A percentile compares a stretch with the other conserved stretches of the same genome.
Evolutionary conservation across 495 filamentous ascomycete species (phyloP).

Genomic region (Amorphotheca resinae): DNA sequence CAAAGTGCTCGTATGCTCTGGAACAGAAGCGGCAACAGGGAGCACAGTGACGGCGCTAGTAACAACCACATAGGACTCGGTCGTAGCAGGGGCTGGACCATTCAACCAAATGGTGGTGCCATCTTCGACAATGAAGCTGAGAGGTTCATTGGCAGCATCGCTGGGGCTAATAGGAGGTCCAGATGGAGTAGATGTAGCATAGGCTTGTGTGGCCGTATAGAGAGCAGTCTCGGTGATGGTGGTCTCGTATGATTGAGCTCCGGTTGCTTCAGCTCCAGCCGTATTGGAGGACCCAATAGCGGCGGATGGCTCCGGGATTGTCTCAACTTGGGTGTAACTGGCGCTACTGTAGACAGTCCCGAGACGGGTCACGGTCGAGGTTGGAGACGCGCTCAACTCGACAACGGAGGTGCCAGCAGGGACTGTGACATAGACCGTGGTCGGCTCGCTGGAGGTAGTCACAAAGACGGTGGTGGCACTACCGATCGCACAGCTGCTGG

Average conservation of each 20-base stretch:
- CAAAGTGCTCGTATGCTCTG: constrained; percentile 1
- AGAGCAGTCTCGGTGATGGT: constrained; percentile 3
- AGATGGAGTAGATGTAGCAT: background rate
- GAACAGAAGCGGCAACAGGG: background rate
- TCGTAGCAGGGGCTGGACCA: constrained; percentile 6
- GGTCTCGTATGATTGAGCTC: constrained; percentile 2
- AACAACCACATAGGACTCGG: constrained; percentile 2
- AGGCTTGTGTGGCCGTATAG: background rate
- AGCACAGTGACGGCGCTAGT: constrained; percentile 12
- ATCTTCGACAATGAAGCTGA: constrained; percentile 8
- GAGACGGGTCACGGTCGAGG: constrained; percentile 6
- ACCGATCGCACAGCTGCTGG: background rate
- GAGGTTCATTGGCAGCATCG: background rate
- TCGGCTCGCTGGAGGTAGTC: constrained; percentile 1
- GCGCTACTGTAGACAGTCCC: constrained; percentile 1
- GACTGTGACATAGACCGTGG: constrained; percentile 3
- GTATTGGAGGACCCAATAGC: too few species aligned
- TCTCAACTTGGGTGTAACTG: background rate
- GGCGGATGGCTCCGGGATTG: too few species aligned
- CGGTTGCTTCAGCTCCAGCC: background rate
- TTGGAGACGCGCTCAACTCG: background rate
- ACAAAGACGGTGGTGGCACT: constrained; percentile 12
- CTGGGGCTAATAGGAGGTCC: background rate
- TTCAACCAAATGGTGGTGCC: constrained; percentile 14
- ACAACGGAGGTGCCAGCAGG: background rate